Base-by-base conservation (phyloP, 129 eudicot species). In the Artemisia tridentata region DNA sequence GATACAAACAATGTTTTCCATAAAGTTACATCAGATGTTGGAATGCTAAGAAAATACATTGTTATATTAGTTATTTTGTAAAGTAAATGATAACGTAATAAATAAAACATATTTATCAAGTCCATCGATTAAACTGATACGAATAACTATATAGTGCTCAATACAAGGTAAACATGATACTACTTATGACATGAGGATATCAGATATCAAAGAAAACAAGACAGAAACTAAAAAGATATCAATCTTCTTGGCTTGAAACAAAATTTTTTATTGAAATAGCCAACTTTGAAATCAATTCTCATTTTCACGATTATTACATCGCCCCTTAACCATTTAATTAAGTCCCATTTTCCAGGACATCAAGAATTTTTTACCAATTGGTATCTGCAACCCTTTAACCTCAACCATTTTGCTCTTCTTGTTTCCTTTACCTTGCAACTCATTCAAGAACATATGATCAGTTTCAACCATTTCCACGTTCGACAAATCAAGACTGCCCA, bases 341-440 rank as follows among this genome's bases (percentile, higher is more conserved):
- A 73, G 75, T 12, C 83, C 87, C 87, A 89, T 81, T 53, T 79
- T 79, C 98, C 96, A 92, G 2, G 95, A 75, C 81, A 92, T 72
- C 12, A 68, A 38, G 57, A 92, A 92, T 41, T 74, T 72, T 76
- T 87, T 86, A 72, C 98, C 98, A 20, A 92, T 16, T 41, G 88
- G 85, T 90, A 92, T 80, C 61, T 86, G 75, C 85, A 92, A 69
- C 69, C 98, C 98, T 49, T 63, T 84, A 27, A 92, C 82, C 78
- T 89, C 90, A 21, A 90, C 88, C 98, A 87, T 87, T 78, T 81
- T 80, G 58, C 81, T 81, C 81, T 80, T 89, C 83, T 54, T 77
- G 4, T 14, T 69, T 7, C 77, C 80, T 11, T 67, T 85, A 1
- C 72, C 84, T 56, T 61, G 78, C 83, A 84, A 18, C 57, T 72